Base-by-base conservation (phyloP, 2,329 filamentous ascomycete genomes). In the Alternaria viburni region DNA sequence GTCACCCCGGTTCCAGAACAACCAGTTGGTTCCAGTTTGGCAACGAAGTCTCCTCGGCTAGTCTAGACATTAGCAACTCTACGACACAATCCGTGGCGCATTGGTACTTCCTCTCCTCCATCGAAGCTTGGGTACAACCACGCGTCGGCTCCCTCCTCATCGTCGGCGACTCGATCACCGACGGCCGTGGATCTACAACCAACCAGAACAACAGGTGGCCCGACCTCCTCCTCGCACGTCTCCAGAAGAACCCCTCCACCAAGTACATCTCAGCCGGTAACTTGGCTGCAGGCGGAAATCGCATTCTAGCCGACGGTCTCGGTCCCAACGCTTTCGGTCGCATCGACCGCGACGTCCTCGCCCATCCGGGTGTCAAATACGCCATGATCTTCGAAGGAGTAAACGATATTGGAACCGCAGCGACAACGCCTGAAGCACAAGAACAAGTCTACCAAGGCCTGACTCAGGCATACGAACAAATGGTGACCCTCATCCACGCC, bases 241-340 rank as follows among this genome's bases (percentile, higher is more conserved):
- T 71, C 72, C 83, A 67, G 73, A 82, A 70, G 49, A 52, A 25
- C 50, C 73, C 75, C 10, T 66, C 75, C 12, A 84, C 85, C 50
- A 80, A 78, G 21, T 79, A 85, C 64, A 83, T 91, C 54, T 84
- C 84, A 12, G 78, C 91, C 12, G 81, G 85, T 66, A 91, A 91
- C 79, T 86, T 91, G 77, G 89, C 89, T 2, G 89, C 89, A 1
- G 89, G 89, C 47, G 90, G 89, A n/a, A 91, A 91, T 76, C 81
- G 88, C 0, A 83, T 91, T 3, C 83, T 91, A 1, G 79, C 80
- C 10, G 88, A 89, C 55, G 87, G 89, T 0, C 81, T 90, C 0
- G 89, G 90, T 0, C 89, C 89, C 3, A 87, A 86, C 41, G 84
- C 87, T 1, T 79, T 90, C 30, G 81, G 83, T 44, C 86, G 89